Conservation (phyloP, 345 rosid species). For the Mangifera indica region DNA sequence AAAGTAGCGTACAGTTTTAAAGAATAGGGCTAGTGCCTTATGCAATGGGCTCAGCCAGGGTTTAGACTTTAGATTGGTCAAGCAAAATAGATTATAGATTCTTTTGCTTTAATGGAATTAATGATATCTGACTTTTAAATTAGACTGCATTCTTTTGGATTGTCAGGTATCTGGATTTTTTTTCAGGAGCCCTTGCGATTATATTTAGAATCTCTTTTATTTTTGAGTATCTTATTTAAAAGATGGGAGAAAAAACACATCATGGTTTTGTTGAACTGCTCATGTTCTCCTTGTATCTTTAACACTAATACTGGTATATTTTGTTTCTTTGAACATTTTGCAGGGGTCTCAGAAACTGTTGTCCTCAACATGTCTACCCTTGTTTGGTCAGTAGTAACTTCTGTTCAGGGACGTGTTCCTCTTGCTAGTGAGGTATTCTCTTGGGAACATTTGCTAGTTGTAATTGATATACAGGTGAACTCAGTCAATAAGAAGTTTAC, state of each 20-base stretch:
- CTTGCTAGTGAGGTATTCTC: slow-evolving; percentile 91
- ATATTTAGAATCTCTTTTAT: neutral
- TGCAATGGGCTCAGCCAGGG: neutral
- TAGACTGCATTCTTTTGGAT: neutral
- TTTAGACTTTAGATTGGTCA: no score
- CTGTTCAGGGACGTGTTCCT: slow-evolving; percentile 88
- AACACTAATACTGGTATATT: neutral
- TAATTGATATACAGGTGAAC: neutral
- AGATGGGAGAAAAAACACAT: neutral
- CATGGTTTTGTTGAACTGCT: slow-evolving; percentile 6
- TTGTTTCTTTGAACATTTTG: slow-evolving; percentile 29
- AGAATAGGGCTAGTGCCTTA: neutral
- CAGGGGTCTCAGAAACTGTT: slow-evolving; percentile 90
- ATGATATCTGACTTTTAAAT: no score
- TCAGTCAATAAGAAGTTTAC: neutral
- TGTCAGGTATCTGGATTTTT: neutral
- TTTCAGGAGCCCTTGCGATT: neutral
- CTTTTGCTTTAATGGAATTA: no score
- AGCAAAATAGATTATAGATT: no score
- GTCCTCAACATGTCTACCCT: slow-evolving; percentile 97
- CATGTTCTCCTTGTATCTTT: neutral
- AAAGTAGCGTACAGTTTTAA: neutral
- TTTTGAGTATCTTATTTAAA: slow-evolving; percentile 2
- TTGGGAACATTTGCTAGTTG: neutral
- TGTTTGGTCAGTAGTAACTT: slow-evolving; percentile 83